A percentile compares a stretch with the other conserved stretches of the same genome.
Evolutionary conservation across 345 rosid genomes (phyloP).

Genomic region (Syzygium aromaticum): DNA sequence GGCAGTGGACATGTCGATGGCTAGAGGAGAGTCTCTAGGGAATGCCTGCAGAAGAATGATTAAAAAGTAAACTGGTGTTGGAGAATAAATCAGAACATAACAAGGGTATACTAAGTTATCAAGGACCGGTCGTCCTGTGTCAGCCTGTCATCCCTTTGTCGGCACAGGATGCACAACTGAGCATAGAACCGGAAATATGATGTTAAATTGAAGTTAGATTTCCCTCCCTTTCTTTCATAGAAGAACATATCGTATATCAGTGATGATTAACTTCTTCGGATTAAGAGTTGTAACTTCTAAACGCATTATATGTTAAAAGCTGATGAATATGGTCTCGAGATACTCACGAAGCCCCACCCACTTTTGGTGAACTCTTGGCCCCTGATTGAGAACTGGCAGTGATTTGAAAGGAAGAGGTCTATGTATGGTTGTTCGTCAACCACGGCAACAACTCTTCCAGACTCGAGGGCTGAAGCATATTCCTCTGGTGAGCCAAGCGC

Average conservation of each 20-base stretch:
- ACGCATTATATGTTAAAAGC: background rate
- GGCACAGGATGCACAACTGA: background rate
- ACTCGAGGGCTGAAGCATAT: conserved; percentile 55
- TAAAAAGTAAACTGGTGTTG: background rate
- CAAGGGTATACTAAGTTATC: background rate
- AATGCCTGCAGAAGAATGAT: conserved; percentile 46
- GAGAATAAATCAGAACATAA: background rate
- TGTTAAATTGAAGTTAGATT: background rate
- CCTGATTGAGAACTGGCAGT: conserved; percentile 63
- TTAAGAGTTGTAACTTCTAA: background rate
- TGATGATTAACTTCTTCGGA: background rate
- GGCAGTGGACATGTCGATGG: conserved; percentile 85
- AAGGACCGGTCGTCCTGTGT: background rate
- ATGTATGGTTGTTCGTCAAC: conserved; percentile 74
- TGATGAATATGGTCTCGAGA: background rate
- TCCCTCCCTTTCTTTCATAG: background rate
- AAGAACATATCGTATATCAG: background rate
- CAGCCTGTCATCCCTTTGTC: background rate
- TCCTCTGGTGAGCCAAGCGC: conserved; percentile 79
- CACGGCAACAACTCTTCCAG: conserved; percentile 73
- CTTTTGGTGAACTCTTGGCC: conserved; percentile 79
- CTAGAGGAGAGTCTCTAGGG: conserved; percentile 81
- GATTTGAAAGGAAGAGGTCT: conserved; percentile 63
- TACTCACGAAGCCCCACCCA: conserved; percentile 96
- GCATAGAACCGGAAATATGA: background rate